Evolutionary conservation across 2,329 filamentous ascomycete species (phyloP).

Genomic region (Colletotrichum caudatum): DNA sequence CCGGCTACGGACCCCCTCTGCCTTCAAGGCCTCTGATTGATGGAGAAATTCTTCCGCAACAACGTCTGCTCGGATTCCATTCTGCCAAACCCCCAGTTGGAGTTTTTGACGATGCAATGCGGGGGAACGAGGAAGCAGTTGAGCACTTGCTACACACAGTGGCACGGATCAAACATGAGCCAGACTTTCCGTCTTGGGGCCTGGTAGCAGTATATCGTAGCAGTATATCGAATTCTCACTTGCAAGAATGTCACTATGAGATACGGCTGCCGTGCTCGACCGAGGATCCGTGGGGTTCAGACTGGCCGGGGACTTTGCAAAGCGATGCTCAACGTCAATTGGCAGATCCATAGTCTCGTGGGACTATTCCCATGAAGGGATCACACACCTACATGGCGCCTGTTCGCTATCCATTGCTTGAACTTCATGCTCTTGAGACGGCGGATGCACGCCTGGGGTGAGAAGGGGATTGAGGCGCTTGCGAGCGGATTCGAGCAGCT

Average conservation of each 20-base stretch:
- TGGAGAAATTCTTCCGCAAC: slow-evolving; percentile 47
- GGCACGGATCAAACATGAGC: neutral
- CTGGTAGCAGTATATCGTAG: no score
- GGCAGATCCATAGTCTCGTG: neutral
- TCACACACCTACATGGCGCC: slow-evolving; percentile 6
- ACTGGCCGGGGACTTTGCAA: neutral
- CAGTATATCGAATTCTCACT: no score
- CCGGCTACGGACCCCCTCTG: slow-evolving; percentile 25
- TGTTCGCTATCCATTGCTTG: neutral
- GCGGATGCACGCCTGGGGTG: neutral
- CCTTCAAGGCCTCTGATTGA: slow-evolving; percentile 46
- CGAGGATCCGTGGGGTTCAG: neutral
- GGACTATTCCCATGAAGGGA: slow-evolving; percentile 22
- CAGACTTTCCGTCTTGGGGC: neutral
- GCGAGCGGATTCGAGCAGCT: slow-evolving; percentile 14
- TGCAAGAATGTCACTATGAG: neutral
- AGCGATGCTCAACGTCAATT: neutral
- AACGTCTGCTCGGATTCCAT: slow-evolving; percentile 17
- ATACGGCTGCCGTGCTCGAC: neutral
- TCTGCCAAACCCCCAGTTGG: slow-evolving; percentile 2
- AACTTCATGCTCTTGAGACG: slow-evolving; percentile 5
- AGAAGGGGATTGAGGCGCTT: slow-evolving; percentile 2
- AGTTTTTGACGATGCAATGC: neutral
- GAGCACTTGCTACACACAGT: neutral
- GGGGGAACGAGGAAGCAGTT: neutral